Percentiles rank a stretch among this genome's conserved stretches.
These are phyloP conservation scores for Enteropsectra breve DNA, from an alignment of 371 early-diverging fungal genomes.

Conservation along the genomic window DNA sequence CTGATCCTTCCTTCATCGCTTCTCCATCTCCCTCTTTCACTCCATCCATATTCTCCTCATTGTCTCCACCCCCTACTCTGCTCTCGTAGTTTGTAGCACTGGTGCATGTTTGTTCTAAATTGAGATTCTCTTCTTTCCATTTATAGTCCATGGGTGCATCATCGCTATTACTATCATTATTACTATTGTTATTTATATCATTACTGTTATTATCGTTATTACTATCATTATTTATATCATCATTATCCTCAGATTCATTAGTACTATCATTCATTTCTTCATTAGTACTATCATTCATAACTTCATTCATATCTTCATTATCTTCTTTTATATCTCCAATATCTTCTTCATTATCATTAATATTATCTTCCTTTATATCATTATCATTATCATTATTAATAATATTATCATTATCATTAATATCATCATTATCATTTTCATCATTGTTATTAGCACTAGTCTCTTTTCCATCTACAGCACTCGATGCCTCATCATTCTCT, in stretches of 20 bases:
- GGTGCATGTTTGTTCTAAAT: constrained; percentile 47
- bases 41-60: constrained; percentile 36
- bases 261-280: constrained; percentile 17
- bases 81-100: constrained; percentile 47
- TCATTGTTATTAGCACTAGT: constrained; percentile 29
- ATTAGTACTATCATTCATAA: constrained; percentile 15
- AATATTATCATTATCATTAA: constrained; percentile 38
- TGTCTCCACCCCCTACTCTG: constrained; percentile 38
- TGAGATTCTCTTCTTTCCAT: constrained; percentile 34
- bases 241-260: constrained; percentile 11
- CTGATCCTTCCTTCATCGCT: constrained; percentile 46
- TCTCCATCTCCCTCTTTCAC: constrained; percentile 44
- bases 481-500: constrained; percentile 46
- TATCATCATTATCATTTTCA: constrained; percentile 44
- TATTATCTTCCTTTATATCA: constrained; percentile 39
- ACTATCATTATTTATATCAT: constrained; percentile 17
- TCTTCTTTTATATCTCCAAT: constrained; percentile 32
- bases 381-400: constrained; percentile 41
- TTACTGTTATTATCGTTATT: not conserved
- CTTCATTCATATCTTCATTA: constrained; percentile 31
- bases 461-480: constrained; percentile 42
- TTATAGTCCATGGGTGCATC: constrained; percentile 32
- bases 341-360: constrained; percentile 34
- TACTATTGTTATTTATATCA: not conserved
- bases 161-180: constrained; percentile 6